Percentiles rank a stretch among this genome's conserved stretches.
Evolutionary conservation across 495 filamentous ascomycete species (phyloP).

Genomic region (Rhizodiscina lignyota): DNA sequence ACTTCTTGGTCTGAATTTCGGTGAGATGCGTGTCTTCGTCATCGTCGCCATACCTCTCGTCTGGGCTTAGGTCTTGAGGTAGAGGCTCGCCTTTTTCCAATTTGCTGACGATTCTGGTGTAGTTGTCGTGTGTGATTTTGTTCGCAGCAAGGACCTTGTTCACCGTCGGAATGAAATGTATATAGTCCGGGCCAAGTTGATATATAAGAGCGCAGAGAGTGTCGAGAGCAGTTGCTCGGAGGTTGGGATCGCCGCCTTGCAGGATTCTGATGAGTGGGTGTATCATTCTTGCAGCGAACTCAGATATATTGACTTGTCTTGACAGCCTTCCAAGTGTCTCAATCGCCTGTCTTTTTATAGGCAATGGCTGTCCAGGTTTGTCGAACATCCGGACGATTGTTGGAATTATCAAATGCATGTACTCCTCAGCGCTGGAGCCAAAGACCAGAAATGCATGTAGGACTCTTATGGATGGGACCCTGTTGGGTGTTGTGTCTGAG

Average conservation of each 20-base stretch:
- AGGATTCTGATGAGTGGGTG: conserved; percentile 76
- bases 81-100: conserved; percentile 85
- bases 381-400: conserved; percentile 89
- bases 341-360: conserved; percentile 73
- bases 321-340: conserved; percentile 92
- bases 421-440: conserved; percentile 89
- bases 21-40: conserved; percentile 60
- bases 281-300: conserved; percentile 88
- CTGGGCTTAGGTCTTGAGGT: conserved; percentile 83
- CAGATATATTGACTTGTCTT: conserved; percentile 90
- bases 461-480: conserved; percentile 71
- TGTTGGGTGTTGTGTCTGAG: conserved; percentile 52
- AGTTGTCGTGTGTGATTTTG: conserved; percentile 69
- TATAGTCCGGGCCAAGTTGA: conserved; percentile 86
- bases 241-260: conserved; percentile 44
- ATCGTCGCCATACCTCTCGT: conserved; percentile 64
- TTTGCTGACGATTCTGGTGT: conserved; percentile 78
- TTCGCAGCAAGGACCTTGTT: conserved; percentile 48
- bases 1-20: conserved; percentile 80
- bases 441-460: conserved; percentile 92
- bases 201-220: conserved; percentile 90
- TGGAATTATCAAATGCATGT: conserved; percentile 97
- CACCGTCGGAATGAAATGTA: conserved; percentile 80
- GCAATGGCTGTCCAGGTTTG: conserved; percentile 56
- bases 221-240: conserved; percentile 79